phyloP scores from a whole-genome alignment of 257 asterid genomes.

The Gentiana straminea region DNA sequence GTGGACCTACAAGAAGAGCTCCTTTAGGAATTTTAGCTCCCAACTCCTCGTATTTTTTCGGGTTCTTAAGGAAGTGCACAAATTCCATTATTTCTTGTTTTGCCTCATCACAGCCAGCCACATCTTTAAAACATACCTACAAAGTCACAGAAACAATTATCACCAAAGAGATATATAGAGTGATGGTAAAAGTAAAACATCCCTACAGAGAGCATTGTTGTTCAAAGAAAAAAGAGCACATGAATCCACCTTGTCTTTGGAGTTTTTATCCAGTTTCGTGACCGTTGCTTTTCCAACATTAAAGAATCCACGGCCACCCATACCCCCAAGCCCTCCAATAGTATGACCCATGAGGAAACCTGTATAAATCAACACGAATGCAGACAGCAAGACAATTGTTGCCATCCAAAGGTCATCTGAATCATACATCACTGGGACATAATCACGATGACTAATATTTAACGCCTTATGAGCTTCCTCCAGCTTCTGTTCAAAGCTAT shows the following conservation, averaged over 20 bases:
- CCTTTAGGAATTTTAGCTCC: slow-evolving; percentile 95
- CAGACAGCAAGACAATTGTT: slow-evolving; percentile 15
- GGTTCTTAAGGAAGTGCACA: slow-evolving; percentile 81
- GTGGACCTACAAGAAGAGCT: slow-evolving; percentile 89
- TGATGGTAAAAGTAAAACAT: slow-evolving; percentile 2
- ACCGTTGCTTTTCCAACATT: slow-evolving; percentile 64
- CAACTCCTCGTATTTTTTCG: slow-evolving; percentile 69
- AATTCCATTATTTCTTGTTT: slow-evolving; percentile 97
- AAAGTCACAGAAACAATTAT: slow-evolving; percentile 7
- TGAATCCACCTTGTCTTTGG: slow-evolving; percentile 65
- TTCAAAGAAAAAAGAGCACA: slow-evolving; percentile 1
- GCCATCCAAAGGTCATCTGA: slow-evolving; percentile 42
- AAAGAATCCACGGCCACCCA: slow-evolving; percentile 67
- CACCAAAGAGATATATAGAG: background rate
- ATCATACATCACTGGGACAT: slow-evolving; percentile 58
- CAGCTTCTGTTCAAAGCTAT: slow-evolving; percentile 73
- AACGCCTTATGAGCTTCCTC: slow-evolving; percentile 73
- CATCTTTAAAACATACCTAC: slow-evolving; percentile 80
- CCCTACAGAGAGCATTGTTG: background rate
- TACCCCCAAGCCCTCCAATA: slow-evolving; percentile 65
- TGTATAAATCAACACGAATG: slow-evolving; percentile 30
- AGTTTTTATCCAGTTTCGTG: slow-evolving; percentile 66
- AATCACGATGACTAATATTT: slow-evolving; percentile 61
- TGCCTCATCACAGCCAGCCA: slow-evolving; percentile 96
- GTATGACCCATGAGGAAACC: slow-evolving; percentile 38